Evolutionary conservation across 805 yeast species (phyloP).

Genomic region (Isabelozyma heimii): DNA sequence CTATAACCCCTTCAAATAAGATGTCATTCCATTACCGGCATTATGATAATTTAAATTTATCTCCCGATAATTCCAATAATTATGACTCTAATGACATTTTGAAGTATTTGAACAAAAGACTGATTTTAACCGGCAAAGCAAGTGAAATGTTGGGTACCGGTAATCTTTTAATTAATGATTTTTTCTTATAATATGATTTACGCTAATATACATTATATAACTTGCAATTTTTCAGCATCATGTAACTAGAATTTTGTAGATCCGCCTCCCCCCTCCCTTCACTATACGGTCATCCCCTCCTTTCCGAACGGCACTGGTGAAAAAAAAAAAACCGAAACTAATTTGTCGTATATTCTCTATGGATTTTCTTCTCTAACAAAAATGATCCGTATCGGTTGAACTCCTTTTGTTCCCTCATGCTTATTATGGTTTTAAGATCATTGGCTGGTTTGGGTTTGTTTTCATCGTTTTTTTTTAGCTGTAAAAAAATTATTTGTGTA

Average conservation of each 20-base stretch:
- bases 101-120: conserved; percentile 32
- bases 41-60: conserved; percentile 32
- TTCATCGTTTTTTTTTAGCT: neutral
- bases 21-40: conserved; percentile 39
- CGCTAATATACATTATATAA: neutral
- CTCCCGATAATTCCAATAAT: conserved; percentile 13
- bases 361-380: too few species aligned
- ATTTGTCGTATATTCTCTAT: too few species aligned
- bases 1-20: conserved; percentile 12
- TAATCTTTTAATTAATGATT: conserved; percentile 41
- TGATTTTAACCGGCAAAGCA: conserved; percentile 38
- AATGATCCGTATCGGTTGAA: too few species aligned
- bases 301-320: too few species aligned
- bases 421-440: neutral
- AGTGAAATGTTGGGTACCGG: conserved; percentile 44
- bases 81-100: conserved; percentile 22
- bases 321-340: too few species aligned
- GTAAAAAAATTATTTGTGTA: neutral
- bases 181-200: conserved; percentile 28
- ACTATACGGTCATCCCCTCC: too few species aligned
- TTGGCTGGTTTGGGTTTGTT: neutral
- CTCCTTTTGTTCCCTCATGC: neutral
- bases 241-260: too few species aligned
- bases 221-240: neutral
- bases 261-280: too few species aligned